A percentile compares a stretch with the other conserved stretches of the same genome.
Evolutionary conservation across 2,329 filamentous ascomycete genomes (phyloP).

Genomic region (Aspergillus eucalypticola): DNA sequence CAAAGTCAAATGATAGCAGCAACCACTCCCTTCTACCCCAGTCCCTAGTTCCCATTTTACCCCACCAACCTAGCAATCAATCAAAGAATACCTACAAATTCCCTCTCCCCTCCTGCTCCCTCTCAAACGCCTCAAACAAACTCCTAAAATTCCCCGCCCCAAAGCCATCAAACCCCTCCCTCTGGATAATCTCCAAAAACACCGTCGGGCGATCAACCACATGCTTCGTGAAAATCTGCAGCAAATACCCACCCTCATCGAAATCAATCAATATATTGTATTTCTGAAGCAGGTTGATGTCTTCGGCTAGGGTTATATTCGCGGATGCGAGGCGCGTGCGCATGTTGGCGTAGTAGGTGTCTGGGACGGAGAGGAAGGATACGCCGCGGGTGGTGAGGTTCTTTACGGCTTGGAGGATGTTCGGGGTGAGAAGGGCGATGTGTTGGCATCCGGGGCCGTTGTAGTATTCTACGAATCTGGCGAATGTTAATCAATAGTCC

Average conservation of each 20-base stretch:
- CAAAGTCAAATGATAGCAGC: too few species aligned
- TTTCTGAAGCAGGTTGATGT: slow-evolving; percentile 70
- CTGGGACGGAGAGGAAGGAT: slow-evolving; percentile 81
- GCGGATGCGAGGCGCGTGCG: slow-evolving; percentile 64
- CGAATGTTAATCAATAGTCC: too few species aligned
- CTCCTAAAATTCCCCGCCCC: slow-evolving; percentile 92
- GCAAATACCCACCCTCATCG: slow-evolving; percentile 80
- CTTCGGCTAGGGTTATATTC: slow-evolving; percentile 64
- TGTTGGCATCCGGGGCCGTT: slow-evolving; percentile 84
- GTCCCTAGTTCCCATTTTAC: too few species aligned
- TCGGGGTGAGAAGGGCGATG: slow-evolving; percentile 73
- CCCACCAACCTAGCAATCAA: too few species aligned
- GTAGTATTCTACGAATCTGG: slow-evolving; percentile 70
- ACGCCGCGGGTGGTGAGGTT: slow-evolving; percentile 76
- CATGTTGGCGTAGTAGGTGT: slow-evolving; percentile 76
- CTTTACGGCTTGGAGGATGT: slow-evolving; percentile 73
- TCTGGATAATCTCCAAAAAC: slow-evolving; percentile 90
- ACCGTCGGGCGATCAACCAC: slow-evolving; percentile 88
- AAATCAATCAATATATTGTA: slow-evolving; percentile 89
- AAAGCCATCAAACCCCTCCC: slow-evolving; percentile 83
- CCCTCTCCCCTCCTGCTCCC: slow-evolving; percentile 2
- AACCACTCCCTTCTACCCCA: too few species aligned
- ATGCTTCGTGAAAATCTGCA: slow-evolving; percentile 74
- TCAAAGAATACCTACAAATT: background rate
- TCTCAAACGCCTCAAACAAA: slow-evolving; percentile 81